A percentile compares a stretch with the other conserved stretches of the same genome.
Evolutionary conservation across 345 rosid species (phyloP).

Genomic region (Brassica carinata): DNA sequence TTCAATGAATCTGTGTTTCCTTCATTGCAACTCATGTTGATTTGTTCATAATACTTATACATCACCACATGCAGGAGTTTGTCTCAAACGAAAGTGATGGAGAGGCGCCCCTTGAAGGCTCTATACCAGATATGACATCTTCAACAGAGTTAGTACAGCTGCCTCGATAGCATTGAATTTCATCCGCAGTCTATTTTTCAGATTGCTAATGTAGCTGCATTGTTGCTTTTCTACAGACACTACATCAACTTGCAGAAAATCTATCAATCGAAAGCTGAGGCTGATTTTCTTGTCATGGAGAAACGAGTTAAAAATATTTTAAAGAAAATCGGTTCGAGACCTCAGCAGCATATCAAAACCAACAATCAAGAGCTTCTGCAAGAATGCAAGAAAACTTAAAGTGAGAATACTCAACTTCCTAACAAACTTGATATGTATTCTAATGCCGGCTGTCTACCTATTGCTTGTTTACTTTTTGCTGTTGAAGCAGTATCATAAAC

Average conservation of each 20-base stretch:
- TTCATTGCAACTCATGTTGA: not conserved
- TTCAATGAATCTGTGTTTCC: not conserved
- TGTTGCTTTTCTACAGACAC: conserved; percentile 53
- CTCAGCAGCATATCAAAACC: conserved; percentile 63
- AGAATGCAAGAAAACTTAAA: conserved; percentile 86
- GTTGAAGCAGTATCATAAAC: conserved; percentile 16
- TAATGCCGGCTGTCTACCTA: not conserved
- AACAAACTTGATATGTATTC: not conserved
- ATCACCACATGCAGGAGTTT: conserved; percentile 66
- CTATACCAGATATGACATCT: conserved; percentile 98
- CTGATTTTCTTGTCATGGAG: conserved; percentile 77
- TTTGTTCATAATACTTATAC: not conserved
- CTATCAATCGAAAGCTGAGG: conserved; percentile 94
- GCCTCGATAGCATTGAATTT: not conserved
- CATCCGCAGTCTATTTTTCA: not conserved
- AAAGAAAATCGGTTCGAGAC: conserved; percentile 74
- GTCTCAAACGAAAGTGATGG: conserved; percentile 80
- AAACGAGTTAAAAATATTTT: conserved; percentile 58
- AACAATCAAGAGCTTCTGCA: conserved; percentile 75
- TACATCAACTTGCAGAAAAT: conserved; percentile 86
- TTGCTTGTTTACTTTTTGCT: not conserved
- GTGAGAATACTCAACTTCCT: conserved; percentile 47
- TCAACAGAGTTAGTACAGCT: conserved; percentile 82
- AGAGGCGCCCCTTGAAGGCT: conserved; percentile 95
- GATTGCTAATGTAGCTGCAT: conserved; percentile 19